Percentiles rank a stretch among this genome's conserved stretches.
These are phyloP conservation scores for Trichomonascaceae sp. DNA, from an alignment of 1,139 yeast species.

Conservation along the genomic window DNA sequence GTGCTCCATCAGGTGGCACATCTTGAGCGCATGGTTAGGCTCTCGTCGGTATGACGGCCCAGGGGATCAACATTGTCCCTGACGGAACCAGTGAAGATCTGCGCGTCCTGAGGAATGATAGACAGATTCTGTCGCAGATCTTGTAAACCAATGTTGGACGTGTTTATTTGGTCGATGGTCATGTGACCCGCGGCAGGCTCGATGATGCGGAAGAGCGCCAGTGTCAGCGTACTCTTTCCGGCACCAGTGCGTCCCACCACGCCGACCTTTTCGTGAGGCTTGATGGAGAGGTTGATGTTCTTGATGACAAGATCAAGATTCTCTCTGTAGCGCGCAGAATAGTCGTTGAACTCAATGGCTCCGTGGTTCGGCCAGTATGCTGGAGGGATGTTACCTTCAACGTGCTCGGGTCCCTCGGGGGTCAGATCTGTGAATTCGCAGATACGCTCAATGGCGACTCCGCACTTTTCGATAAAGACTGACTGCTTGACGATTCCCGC, in stretches of 20 bases:
- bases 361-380: constrained; percentile 29
- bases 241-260: constrained; percentile 54
- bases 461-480: constrained; percentile 58
- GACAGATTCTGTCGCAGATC: constrained; percentile 44
- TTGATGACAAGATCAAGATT: constrained; percentile 46
- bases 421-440: constrained; percentile 46
- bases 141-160: constrained; percentile 38
- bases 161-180: constrained; percentile 43
- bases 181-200: constrained; percentile 47
- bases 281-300: constrained; percentile 31
- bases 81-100: constrained; percentile 48
- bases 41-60: constrained; percentile 32
- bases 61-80: constrained; percentile 56
- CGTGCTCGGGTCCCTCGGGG: constrained; percentile 38
- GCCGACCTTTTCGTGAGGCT: constrained; percentile 44
- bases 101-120: constrained; percentile 66
- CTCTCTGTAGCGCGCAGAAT: constrained; percentile 48
- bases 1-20: constrained; percentile 51
- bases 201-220: constrained; percentile 54
- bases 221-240: constrained; percentile 52
- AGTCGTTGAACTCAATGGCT: constrained; percentile 37
- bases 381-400: constrained; percentile 23
- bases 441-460: constrained; percentile 44
- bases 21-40: constrained; percentile 52
- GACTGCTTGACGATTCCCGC: constrained; percentile 48